These are phyloP conservation scores for Aureobasidium zeae DNA, from an alignment of 2,329 filamentous ascomycete genomes.

Conservation along the genomic window DNA sequence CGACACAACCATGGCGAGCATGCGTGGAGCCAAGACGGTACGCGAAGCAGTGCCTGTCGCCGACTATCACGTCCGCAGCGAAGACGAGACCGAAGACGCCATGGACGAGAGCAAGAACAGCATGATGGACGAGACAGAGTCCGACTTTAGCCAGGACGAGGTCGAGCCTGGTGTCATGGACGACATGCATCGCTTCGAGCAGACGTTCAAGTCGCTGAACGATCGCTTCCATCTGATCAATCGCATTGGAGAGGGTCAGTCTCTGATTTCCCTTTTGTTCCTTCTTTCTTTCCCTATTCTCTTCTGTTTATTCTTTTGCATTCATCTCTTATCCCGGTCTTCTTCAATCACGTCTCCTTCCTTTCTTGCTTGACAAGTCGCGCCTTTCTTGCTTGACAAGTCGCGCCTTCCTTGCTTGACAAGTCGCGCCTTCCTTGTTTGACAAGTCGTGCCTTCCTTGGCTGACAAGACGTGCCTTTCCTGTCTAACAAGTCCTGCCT, in stretches of 20 bases:
- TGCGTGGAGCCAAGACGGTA: constrained; percentile 11
- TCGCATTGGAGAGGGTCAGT: constrained; percentile 83
- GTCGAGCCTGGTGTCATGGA: constrained; percentile 63
- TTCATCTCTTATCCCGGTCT: constrained; percentile 16
- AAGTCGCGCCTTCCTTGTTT: too few species aligned
- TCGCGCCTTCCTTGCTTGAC: too few species aligned
- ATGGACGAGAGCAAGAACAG: constrained; percentile 42
- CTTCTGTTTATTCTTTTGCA: neutral
- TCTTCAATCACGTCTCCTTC: neutral
- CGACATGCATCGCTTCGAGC: constrained; percentile 79
- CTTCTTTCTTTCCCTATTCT: constrained; percentile 5
- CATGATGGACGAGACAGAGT: constrained; percentile 40
- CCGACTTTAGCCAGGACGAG: constrained; percentile 44
- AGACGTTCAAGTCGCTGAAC: constrained; percentile 73
- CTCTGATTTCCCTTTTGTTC: constrained; percentile 3
- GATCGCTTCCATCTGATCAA: constrained; percentile 85
- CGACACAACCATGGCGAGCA: constrained; percentile 10
- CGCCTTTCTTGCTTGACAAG: too few species aligned
- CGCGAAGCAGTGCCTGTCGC: constrained; percentile 16
- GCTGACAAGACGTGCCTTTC: constrained; percentile 17
- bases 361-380: neutral
- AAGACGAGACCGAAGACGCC: constrained; percentile 17
- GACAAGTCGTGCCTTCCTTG: too few species aligned
- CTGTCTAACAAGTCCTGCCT: neutral
- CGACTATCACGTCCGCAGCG: constrained; percentile 17